These are phyloP conservation scores for Boletus rubroflammeus DNA, from an alignment of 768 basidiomycete species.

Conservation along the genomic window DNA sequence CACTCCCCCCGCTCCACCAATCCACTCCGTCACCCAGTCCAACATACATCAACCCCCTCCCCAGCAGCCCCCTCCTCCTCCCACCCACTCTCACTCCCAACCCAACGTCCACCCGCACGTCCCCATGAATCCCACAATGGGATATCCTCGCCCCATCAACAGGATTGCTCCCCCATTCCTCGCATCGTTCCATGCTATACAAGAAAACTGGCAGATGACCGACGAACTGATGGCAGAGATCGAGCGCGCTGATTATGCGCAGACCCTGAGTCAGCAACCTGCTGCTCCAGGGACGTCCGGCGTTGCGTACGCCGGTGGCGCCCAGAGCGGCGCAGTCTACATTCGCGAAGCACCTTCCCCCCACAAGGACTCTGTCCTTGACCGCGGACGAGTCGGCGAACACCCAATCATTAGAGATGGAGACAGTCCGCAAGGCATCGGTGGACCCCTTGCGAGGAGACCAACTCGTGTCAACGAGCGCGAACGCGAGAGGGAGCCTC, in stretches of 20 bases:
- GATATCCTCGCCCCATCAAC: constrained; percentile 64
- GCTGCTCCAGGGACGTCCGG: constrained; percentile 37
- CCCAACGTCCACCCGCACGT: constrained; percentile 27
- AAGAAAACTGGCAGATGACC: constrained; percentile 65
- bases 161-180: constrained; percentile 56
- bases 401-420: constrained; percentile 54
- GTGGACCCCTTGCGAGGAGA: constrained; percentile 12
- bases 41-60: constrained; percentile 34
- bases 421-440: constrained; percentile 36
- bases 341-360: constrained; percentile 38
- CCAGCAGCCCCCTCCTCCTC: constrained; percentile 35
- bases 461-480: constrained; percentile 28
- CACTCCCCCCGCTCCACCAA: constrained; percentile 40
- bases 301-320: constrained; percentile 47
- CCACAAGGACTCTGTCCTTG: constrained; percentile 49
- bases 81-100: constrained; percentile 28
- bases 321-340: constrained; percentile 37
- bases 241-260: constrained; percentile 66
- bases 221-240: constrained; percentile 68
- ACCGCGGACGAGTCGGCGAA: constrained; percentile 51
- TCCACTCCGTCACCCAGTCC: constrained; percentile 30
- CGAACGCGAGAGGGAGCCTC: constrained; percentile 44
- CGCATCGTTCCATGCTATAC: constrained; percentile 48
- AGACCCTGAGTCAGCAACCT: constrained; percentile 46
- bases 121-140: constrained; percentile 35